These are phyloP conservation scores for Plantago rigida DNA, from an alignment of 305 asterid species.

Conservation along the genomic window DNA sequence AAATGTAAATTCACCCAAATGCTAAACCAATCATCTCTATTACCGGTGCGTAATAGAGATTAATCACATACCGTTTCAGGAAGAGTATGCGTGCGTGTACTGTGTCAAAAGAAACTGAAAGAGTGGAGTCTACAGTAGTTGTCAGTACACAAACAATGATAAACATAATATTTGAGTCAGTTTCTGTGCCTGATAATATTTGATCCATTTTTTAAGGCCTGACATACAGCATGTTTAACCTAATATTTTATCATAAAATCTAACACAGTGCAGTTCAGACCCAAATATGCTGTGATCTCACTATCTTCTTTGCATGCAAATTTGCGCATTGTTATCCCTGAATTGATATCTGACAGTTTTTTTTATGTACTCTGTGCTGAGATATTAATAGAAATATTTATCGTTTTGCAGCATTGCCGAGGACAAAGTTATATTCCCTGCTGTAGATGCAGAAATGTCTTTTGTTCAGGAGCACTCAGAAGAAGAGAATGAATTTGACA, in stretches of 20 bases:
- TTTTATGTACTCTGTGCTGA: conserved; percentile 19
- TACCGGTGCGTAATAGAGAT: too few relatives aligned
- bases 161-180: too few relatives aligned
- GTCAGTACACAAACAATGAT: background rate
- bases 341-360: conserved; percentile 1
- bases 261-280: background rate
- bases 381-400: conserved; percentile 19
- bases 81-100: background rate
- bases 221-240: background rate
- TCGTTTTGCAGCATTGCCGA: conserved; percentile 84
- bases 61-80: too few relatives aligned
- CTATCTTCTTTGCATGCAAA: background rate
- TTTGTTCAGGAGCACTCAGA: conserved; percentile 92
- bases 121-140: background rate
- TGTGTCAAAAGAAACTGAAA: background rate
- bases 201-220: background rate
- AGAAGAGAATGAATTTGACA: conserved; percentile 89
- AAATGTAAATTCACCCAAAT: too few relatives aligned
- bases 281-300: background rate
- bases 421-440: conserved; percentile 95
- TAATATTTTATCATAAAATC: background rate
- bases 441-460: conserved; percentile 77
- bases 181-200: background rate
- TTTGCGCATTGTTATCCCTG: conserved; percentile 9
- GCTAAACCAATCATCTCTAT: too few relatives aligned